Evolutionary conservation across 2,329 filamentous ascomycete species (phyloP), one percentile per base, ranked within the genome.

Genomic region (Simplicillium aogashimaense): DNA sequence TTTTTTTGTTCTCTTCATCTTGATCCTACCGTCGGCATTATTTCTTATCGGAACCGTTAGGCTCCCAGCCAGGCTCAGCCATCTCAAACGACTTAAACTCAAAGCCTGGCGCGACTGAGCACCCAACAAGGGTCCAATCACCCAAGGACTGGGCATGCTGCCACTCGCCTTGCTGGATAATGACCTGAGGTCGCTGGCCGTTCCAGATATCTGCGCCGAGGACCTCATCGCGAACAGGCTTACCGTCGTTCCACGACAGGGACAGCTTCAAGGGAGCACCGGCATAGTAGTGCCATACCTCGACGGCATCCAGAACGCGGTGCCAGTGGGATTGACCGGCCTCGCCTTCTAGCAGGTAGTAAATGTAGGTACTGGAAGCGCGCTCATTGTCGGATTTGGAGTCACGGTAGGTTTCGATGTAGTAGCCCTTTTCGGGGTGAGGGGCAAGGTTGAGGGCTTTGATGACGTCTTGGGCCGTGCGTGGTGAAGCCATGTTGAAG

Each of bases 201-300:
- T 45, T 37, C 46, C 66, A 65, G n/a, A 72, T 41, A 35, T 70
- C 60, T 4, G 57, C 53, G 1, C 69, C 70, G 11, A 73, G 56
- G 18, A 61, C 48, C 8, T 53, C 45, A 29, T 58, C 42, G 6
- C 56, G 53, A 45, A 55, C 55, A 30, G 53, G 57, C 48, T 43
- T 53, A 3, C 67, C 68, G 40, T 73, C 59, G 38, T 73, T 53
- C 15, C 43, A 50, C 2, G 67, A 68, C 1, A 72, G 53, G 3
- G 60, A 66, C 9, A 74, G 51, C 10, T 52, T 59, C 37, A 75
- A 50, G 1, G 70, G 70, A 7, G 70, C 68, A 5, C 71, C 71
- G 8, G 67, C 70, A 38, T 74, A 74, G 55, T 69, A 64, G 48
- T 75, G 71, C 71, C 71, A 74, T 8, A 70, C 53, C 49, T 74